Conservation (phyloP, 1,284 basidiomycete species). For the Entoloma clypeatum region DNA sequence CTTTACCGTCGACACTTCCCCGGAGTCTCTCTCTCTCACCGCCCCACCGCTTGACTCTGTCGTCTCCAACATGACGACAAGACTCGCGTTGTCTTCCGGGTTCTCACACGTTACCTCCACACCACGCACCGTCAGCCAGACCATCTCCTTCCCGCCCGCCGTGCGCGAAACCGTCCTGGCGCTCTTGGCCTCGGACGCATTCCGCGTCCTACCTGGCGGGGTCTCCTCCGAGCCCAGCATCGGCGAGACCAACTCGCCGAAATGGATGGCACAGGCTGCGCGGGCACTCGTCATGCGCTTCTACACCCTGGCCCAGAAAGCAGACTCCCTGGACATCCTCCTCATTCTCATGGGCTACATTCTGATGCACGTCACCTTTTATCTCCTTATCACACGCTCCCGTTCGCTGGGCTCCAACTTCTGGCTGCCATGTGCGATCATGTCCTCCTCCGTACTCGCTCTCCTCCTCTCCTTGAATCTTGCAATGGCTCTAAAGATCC, state of each 20-base stretch:
- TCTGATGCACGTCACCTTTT: conserved; percentile 95
- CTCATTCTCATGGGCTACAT: conserved; percentile 95
- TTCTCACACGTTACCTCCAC: conserved; percentile 24
- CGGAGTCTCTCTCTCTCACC: conserved; percentile 7
- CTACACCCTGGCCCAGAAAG: conserved; percentile 85
- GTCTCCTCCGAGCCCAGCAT: conserved; percentile 20
- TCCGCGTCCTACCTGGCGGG: conserved; percentile 5
- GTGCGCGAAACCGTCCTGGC: conserved; percentile 46
- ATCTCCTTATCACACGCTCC: conserved; percentile 84
- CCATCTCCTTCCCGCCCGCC: conserved; percentile 55
- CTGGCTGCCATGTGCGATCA: conserved; percentile 83
- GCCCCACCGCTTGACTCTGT: conserved; percentile 21
- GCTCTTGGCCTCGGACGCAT: conserved; percentile 10
- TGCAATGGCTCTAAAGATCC: conserved; percentile 80
- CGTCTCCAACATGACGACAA: conserved; percentile 29
- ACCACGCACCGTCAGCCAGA: conserved; percentile 45
- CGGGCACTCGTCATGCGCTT: conserved; percentile 80
- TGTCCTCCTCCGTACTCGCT: conserved; percentile 84
- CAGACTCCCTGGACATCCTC: conserved; percentile 94
- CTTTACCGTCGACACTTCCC: conserved; percentile 42
- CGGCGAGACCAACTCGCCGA: conserved; percentile 55
- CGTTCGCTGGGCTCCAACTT: conserved; percentile 86
- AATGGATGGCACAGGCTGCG: conserved; percentile 85
- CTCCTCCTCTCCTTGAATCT: conserved; percentile 86
- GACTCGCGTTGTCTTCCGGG: conserved; percentile 14